phyloP scores from a whole-genome alignment of 345 rosid species.

The Syzygium aqueum region DNA sequence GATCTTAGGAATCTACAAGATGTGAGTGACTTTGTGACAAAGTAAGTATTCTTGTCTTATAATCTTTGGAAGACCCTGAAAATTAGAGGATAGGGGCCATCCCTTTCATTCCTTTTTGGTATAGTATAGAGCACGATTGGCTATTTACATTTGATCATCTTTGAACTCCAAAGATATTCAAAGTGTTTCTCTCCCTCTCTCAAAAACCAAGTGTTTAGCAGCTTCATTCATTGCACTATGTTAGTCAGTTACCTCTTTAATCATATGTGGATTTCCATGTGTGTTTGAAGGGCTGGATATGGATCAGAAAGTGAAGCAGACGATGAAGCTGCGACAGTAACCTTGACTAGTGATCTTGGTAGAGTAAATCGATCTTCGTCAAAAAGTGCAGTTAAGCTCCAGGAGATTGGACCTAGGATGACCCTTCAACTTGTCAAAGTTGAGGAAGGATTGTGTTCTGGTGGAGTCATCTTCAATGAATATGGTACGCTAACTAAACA shows the following conservation, averaged over 20 bases:
- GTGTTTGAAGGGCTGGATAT: slow-evolving; percentile 60
- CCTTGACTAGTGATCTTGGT: slow-evolving; percentile 63
- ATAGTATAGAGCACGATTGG: neutral
- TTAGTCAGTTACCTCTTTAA: neutral
- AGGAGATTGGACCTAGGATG: slow-evolving; percentile 98
- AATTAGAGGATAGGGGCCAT: neutral
- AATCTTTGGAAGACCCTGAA: neutral
- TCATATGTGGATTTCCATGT: neutral
- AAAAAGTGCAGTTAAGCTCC: slow-evolving; percentile 82
- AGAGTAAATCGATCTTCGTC: slow-evolving; percentile 61
- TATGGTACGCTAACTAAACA: slow-evolving; percentile 21
- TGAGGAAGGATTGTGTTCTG: slow-evolving; percentile 90
- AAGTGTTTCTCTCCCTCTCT: neutral
- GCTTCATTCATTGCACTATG: neutral
- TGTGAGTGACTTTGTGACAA: slow-evolving; percentile 84
- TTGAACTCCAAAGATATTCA: neutral
- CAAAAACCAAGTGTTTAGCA: neutral
- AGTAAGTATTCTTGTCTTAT: slow-evolving; percentile 33
- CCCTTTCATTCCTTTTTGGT: neutral
- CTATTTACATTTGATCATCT: neutral
- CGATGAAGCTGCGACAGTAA: slow-evolving; percentile 90
- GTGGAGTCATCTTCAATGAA: slow-evolving; percentile 67
- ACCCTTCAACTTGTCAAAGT: slow-evolving; percentile 46
- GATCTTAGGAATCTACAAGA: slow-evolving; percentile 85
- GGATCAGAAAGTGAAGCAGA: slow-evolving; percentile 98